Base-by-base conservation (phyloP, 805 yeast species). In the Monosporozyma unispora region DNA sequence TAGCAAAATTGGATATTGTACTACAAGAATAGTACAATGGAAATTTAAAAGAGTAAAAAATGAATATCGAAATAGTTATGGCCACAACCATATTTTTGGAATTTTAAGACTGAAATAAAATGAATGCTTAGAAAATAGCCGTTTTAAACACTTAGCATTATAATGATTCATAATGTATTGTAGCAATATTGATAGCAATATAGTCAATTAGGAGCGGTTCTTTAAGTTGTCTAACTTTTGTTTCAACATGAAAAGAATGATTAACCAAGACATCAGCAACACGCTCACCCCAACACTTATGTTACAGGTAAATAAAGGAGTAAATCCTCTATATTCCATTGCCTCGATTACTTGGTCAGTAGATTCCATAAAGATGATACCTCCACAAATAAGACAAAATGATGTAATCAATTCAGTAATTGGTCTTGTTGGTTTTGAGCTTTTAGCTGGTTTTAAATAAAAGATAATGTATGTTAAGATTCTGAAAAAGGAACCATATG, bases 251-350 rank as follows among this genome's bases (percentile, higher is more conserved):
- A 88, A 77, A 14, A 89, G 70, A 6, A 71, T 46, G 85, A 87
- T 86, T 52, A 81, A 80, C 95, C 96, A 89, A 1, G 86, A 84
- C 96, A 93, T 89, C 10, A 89, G 52, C 41, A 91, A 70, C 1
- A 91, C 78, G 33, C 84, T 75, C 44, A 80, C 51, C 10, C 98
- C 98, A 51, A 93, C 84, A 51, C 85, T 78, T 35, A 91, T 78
- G 64, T 91, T 93, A 61, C 91, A 77, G 1, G 93, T 86, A 68
- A 93, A 91, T 97, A 93, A 90, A 47, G 82, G 73, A 27, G 93
- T 87, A 52, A 82, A 73, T 3, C 96, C 96, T 58, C 89, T 76
- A 66, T 81, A 87, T 57, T 87, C 87, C 70, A 89, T 74, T 19
- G 87, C 90, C 57, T 79, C 80, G 29, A 93, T 80, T 5, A 87